phyloP scores from a whole-genome alignment of 2,329 filamentous ascomycete species.

The Diplodia corticola region DNA sequence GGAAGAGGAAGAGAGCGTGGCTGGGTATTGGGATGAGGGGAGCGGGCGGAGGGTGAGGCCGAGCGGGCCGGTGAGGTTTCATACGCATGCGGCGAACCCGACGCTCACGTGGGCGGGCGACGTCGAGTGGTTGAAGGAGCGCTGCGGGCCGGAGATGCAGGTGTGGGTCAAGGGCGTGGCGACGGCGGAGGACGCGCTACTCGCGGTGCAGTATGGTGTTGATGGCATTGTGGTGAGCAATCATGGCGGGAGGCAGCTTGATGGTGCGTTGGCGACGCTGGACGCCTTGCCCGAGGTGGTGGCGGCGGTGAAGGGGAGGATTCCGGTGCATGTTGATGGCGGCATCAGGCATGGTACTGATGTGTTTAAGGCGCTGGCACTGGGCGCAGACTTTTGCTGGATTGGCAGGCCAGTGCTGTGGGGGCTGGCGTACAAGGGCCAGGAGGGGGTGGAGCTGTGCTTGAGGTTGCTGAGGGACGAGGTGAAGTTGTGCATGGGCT shows the following conservation, averaged over 20 bases:
- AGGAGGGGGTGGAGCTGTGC: slow-evolving; percentile 32
- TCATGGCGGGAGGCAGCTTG: slow-evolving; percentile 59
- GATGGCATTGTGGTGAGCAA: slow-evolving; percentile 36
- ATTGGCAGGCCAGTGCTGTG: slow-evolving; percentile 51
- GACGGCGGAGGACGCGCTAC: slow-evolving; percentile 43
- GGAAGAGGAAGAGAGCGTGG: slow-evolving; percentile 67
- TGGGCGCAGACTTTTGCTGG: slow-evolving; percentile 54
- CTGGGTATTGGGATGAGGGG: slow-evolving; percentile 58
- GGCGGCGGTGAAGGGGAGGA: slow-evolving; percentile 44
- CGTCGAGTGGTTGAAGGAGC: slow-evolving; percentile 49
- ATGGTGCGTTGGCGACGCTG: slow-evolving; percentile 55
- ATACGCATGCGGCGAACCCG: slow-evolving; percentile 15
- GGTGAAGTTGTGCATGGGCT: slow-evolving; percentile 28
- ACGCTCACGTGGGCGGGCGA: slow-evolving; percentile 48
- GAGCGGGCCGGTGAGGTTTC: not conserved
- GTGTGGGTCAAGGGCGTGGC: slow-evolving; percentile 32
- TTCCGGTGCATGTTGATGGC: slow-evolving; percentile 61
- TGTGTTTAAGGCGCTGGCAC: slow-evolving; percentile 59
- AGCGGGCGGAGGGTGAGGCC: slow-evolving; percentile 46
- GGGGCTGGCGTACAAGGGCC: slow-evolving; percentile 48
- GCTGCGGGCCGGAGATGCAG: slow-evolving; percentile 28
- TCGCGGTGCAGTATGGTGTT: slow-evolving; percentile 45
- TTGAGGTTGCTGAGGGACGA: slow-evolving; percentile 37
- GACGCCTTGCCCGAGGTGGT: slow-evolving; percentile 49
- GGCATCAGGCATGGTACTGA: slow-evolving; percentile 62